phyloP scores from a whole-genome alignment of 1,284 basidiomycete species.

The Sporisorium scitamineum region DNA sequence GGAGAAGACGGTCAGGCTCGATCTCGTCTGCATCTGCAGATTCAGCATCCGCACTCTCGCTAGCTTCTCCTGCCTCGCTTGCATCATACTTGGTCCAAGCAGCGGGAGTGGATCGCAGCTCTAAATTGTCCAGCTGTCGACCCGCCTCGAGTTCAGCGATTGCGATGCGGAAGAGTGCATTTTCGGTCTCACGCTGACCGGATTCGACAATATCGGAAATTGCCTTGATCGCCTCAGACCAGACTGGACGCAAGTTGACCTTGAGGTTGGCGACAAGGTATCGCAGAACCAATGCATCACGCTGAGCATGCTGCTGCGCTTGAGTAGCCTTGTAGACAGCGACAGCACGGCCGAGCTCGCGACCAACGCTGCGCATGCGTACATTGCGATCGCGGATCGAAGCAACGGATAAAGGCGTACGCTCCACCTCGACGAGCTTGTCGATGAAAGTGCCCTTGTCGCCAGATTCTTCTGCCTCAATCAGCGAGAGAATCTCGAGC shows the following conservation, averaged over 20 bases:
- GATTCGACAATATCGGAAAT: constrained; percentile 54
- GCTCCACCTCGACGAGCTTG: constrained; percentile 59
- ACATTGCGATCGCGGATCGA: constrained; percentile 65
- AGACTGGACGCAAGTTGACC: constrained; percentile 66
- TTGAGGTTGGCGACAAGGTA: constrained; percentile 64
- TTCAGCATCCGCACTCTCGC: neutral
- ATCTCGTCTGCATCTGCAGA: constrained; percentile 30
- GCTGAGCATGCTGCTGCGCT: constrained; percentile 13
- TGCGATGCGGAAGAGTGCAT: constrained; percentile 28
- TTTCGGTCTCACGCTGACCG: constrained; percentile 18
- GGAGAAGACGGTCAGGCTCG: constrained; percentile 33
- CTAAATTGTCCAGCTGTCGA: constrained; percentile 22
- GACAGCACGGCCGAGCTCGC: constrained; percentile 50
- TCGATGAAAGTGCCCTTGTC: constrained; percentile 20
- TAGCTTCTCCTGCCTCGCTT: constrained; percentile 2
- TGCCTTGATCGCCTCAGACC: constrained; percentile 60
- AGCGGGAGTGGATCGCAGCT: constrained; percentile 27
- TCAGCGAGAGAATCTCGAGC: constrained; percentile 48
- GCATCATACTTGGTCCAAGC: constrained; percentile 13
- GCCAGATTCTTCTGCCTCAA: constrained; percentile 20
- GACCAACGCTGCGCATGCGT: constrained; percentile 57
- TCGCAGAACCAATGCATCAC: constrained; percentile 41
- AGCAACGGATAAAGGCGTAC: constrained; percentile 51
- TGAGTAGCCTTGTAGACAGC: constrained; percentile 35
- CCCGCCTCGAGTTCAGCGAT: constrained; percentile 43